These are phyloP conservation scores for Neonectria neomacrospora DNA, from an alignment of 2,329 filamentous ascomycete species.

Conservation along the genomic window DNA sequence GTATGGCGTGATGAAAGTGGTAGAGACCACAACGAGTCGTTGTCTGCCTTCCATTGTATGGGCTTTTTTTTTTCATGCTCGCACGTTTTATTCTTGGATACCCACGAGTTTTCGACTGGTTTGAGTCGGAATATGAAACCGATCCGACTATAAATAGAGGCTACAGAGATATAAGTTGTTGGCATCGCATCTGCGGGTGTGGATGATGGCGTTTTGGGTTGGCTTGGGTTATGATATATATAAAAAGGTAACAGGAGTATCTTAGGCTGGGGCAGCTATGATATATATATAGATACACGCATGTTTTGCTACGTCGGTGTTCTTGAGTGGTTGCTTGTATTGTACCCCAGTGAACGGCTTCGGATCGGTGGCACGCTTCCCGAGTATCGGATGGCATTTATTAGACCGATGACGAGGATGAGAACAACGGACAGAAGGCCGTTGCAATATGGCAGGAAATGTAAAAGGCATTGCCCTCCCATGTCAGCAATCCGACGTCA, in stretches of 20 bases:
- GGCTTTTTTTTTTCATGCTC: constrained; percentile 2
- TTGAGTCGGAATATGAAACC: constrained; percentile 1
- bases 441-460: background rate
- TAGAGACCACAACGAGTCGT: background rate
- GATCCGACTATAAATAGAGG: background rate
- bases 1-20: constrained; percentile 16
- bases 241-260: constrained; percentile 10
- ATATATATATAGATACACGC: background rate
- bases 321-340: background rate
- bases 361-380: background rate
- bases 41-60: background rate
- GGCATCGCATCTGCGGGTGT: background rate
- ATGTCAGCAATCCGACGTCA: constrained; percentile 12
- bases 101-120: constrained; percentile 19
- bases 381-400: background rate
- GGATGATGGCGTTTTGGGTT: constrained; percentile 22
- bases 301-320: background rate
- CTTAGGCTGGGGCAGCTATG: constrained; percentile 7
- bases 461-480: background rate
- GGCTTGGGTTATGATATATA: constrained; percentile 9
- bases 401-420: too few relatives aligned
- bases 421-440: background rate
- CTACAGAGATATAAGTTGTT: background rate
- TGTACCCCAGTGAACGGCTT: background rate
- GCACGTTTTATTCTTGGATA: constrained; percentile 20